Conservation (phyloP, 1,284 basidiomycete genomes). For the Pyrrhoderma lamaoense region DNA sequence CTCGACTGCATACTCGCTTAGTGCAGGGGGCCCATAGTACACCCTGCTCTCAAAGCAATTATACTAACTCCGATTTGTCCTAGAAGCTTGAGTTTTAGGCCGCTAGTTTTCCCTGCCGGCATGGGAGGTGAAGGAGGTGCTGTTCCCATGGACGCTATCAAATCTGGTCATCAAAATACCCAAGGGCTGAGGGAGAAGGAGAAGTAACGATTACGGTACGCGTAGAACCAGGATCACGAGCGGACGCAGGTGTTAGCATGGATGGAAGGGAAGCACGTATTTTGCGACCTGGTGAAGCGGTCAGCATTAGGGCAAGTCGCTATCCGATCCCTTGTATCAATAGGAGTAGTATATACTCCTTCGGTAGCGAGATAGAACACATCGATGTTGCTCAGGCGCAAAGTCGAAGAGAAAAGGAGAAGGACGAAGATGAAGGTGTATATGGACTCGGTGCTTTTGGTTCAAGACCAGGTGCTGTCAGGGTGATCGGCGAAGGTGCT, state of each 20-base stretch:
- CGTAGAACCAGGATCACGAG: constrained; percentile 47
- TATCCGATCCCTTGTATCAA: constrained; percentile 93
- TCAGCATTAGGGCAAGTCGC: constrained; percentile 79
- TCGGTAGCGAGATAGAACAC: no score
- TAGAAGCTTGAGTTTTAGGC: constrained; percentile 86
- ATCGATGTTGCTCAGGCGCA: constrained; percentile 29
- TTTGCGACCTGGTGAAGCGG: constrained; percentile 77
- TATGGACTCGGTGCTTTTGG: constrained; percentile 13
- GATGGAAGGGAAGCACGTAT: constrained; percentile 83
- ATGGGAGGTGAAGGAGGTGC: no score
- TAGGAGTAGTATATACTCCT: constrained; percentile 53
- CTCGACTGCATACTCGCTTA: constrained; percentile 94
- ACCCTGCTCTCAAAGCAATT: constrained; percentile 85
- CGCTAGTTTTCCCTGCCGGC: constrained; percentile 74
- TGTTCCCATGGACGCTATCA: no score
- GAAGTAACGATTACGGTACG: no score
- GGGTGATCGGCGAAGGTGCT: constrained; percentile 24
- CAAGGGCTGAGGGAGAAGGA: no score
- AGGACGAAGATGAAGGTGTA: constrained; percentile 19
- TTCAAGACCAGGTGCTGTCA: constrained; percentile 11
- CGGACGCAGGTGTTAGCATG: constrained; percentile 86
- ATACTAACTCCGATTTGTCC: constrained; percentile 95
- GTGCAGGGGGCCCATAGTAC: constrained; percentile 96
- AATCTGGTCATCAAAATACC: no score
- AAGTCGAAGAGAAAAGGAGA: constrained; percentile 26